Evolutionary conservation across 140 eudicot genomes (phyloP).

Genomic region (Flaveria floridana): DNA sequence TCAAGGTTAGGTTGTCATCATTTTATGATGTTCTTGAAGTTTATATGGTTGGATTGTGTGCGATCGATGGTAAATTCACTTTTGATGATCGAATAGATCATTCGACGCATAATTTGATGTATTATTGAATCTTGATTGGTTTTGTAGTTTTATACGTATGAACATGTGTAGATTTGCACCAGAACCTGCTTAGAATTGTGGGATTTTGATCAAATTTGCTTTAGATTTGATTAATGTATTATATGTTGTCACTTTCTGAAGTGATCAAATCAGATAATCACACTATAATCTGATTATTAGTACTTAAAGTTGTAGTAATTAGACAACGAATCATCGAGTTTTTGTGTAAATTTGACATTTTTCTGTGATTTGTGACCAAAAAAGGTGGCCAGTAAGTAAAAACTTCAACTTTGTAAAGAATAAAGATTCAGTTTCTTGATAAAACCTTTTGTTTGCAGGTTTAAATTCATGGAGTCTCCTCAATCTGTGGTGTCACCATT

Average conservation of each 20-base stretch:
- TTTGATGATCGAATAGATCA: neutral
- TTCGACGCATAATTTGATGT: neutral
- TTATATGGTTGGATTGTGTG: constrained; percentile 1
- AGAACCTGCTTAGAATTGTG: constrained; percentile 6
- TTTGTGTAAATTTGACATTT: neutral
- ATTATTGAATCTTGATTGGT: neutral
- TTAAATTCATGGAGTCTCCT: constrained; percentile 77
- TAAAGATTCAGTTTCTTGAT: constrained; percentile 16
- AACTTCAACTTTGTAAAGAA: no score
- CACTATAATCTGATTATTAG: neutral
- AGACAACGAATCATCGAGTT: no score
- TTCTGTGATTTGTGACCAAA: neutral
- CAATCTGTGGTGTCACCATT: constrained; percentile 93
- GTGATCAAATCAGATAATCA: neutral
- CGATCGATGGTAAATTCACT: neutral
- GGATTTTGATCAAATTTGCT: constrained; percentile 12
- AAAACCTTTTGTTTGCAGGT: constrained; percentile 40
- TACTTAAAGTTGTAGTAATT: no score
- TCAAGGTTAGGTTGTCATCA: constrained; percentile 28
- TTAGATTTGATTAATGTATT: neutral
- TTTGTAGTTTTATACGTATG: neutral
- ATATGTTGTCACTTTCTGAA: neutral
- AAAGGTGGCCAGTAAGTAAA: neutral
- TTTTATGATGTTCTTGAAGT: constrained; percentile 18
- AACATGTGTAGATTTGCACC: neutral